phyloP scores from a whole-genome alignment of 345 rosid species.

The Reutealis trisperma region DNA sequence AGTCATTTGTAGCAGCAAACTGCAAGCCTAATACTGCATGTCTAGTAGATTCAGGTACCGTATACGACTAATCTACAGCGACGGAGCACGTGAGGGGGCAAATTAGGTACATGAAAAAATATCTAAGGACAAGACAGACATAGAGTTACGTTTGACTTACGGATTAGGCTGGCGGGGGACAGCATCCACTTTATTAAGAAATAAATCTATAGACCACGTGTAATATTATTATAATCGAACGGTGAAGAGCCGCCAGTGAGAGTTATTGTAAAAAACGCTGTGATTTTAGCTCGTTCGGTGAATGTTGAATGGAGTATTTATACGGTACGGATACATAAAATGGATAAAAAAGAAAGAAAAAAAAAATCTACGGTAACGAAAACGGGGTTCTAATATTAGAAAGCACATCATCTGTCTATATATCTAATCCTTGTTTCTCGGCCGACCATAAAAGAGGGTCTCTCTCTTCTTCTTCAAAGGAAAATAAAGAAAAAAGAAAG shows the following conservation, averaged over 20 bases:
- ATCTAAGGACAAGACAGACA: not conserved
- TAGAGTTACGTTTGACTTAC: not conserved
- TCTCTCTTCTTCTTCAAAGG: not conserved
- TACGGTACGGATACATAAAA: not conserved
- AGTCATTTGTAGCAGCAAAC: too few species aligned
- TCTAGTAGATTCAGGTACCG: not conserved
- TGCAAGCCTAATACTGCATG: not conserved
- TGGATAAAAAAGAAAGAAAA: not conserved
- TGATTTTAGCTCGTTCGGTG: not conserved
- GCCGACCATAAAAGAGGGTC: slow-evolving; percentile 35
- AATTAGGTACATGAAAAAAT: not conserved
- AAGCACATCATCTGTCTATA: slow-evolving; percentile 13
- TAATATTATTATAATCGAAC: not conserved
- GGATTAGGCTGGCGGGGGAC: not conserved
- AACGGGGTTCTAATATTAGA: not conserved
- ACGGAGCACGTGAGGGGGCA: slow-evolving; percentile 15
- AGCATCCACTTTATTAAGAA: not conserved
- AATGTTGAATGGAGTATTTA: not conserved
- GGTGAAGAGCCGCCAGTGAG: not conserved
- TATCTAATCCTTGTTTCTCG: slow-evolving; percentile 20
- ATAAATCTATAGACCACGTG: not conserved
- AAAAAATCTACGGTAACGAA: not conserved
- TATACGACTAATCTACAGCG: slow-evolving; percentile 36
- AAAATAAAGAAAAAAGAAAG: not conserved
- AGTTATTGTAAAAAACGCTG: not conserved